These are phyloP conservation scores for Vachellia collinsii DNA, from an alignment of 306 rosid genomes.

Conservation along the genomic window DNA sequence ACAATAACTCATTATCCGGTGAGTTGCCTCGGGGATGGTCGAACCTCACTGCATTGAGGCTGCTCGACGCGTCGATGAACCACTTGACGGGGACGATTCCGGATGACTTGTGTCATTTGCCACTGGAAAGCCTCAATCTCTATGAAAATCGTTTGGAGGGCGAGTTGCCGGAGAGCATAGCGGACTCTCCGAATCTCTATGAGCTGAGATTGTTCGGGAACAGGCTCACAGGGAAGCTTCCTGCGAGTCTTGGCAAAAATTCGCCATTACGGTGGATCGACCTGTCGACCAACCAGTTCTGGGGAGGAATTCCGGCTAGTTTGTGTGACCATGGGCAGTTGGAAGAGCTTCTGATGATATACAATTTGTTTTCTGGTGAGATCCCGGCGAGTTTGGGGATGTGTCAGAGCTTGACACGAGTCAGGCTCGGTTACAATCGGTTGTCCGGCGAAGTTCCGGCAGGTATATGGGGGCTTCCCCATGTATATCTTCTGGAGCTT, in stretches of 20 bases:
- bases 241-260: conserved; percentile 62
- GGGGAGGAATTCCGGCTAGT: conserved; percentile 67
- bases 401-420: conserved; percentile 66
- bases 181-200: conserved; percentile 57
- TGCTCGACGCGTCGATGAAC: conserved; percentile 85
- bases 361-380: conserved; percentile 68
- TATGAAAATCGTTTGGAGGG: conserved; percentile 83
- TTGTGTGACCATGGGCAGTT: conserved; percentile 61
- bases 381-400: conserved; percentile 71
- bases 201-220: conserved; percentile 74
- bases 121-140: conserved; percentile 72
- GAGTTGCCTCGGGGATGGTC: conserved; percentile 65
- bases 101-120: conserved; percentile 59
- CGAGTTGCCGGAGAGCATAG: conserved; percentile 68
- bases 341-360: conserved; percentile 69
- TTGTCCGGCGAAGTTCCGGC: conserved; percentile 82
- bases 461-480: conserved; percentile 82
- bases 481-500: conserved; percentile 69
- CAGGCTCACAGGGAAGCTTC: conserved; percentile 67
- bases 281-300: conserved; percentile 66
- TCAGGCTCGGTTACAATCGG: conserved; percentile 64
- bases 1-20: conserved; percentile 81
- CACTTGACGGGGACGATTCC: conserved; percentile 71
- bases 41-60: conserved; percentile 59
- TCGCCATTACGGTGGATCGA: conserved; percentile 73